These are phyloP conservation scores for Tagetes erecta DNA, from an alignment of 129 eudicot species.

Conservation along the genomic window DNA sequence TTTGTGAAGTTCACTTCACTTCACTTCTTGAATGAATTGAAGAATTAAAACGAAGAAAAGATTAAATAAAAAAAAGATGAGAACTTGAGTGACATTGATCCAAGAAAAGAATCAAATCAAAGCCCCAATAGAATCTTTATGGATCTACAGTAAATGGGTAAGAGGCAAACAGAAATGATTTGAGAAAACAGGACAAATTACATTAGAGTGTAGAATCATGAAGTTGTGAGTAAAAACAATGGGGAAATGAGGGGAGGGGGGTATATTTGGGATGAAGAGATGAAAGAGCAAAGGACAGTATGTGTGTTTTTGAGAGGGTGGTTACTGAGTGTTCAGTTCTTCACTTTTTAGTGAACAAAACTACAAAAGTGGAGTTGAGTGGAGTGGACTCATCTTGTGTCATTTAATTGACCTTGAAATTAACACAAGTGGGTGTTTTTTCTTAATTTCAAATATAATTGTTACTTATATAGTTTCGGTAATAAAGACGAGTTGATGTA, in stretches of 20 bases:
- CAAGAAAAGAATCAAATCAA: constrained; percentile 50
- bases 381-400: constrained; percentile 6
- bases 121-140: constrained; percentile 19
- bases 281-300: constrained; percentile 35
- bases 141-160: constrained; percentile 34
- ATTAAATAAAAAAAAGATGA: constrained; percentile 21
- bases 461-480: too few species aligned
- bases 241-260: constrained; percentile 2
- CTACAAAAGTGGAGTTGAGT: constrained; percentile 34
- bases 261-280: constrained; percentile 29
- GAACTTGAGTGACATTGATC: constrained; percentile 60
- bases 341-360: constrained; percentile 28
- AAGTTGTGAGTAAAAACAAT: constrained; percentile 15
- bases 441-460: background rate
- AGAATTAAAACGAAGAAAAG: constrained; percentile 26
- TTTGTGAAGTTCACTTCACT: constrained; percentile 39
- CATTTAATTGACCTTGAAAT: constrained; percentile 14
- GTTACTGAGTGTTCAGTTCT: constrained; percentile 38
- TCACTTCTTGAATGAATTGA: constrained; percentile 29
- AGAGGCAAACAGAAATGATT: constrained; percentile 8
- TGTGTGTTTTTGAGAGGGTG: constrained; percentile 23
- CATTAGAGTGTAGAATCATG: constrained; percentile 28
- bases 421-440: constrained; percentile 15
- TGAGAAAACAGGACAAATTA: background rate
- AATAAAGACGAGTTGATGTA: too few species aligned